Evolutionary conservation across 2,329 filamentous ascomycete species (phyloP).

Genomic region (Pestalotiopsis sp.): DNA sequence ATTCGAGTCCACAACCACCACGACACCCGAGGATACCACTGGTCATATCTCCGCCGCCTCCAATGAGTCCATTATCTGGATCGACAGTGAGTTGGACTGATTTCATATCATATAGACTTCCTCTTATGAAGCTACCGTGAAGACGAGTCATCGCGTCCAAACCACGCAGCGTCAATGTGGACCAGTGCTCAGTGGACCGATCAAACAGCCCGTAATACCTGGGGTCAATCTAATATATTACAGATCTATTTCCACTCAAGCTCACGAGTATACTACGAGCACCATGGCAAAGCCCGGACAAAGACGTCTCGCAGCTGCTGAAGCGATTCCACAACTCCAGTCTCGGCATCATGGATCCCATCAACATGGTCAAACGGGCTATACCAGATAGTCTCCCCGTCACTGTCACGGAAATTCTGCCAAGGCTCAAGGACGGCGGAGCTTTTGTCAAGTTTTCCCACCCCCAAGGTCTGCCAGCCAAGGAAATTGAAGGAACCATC

Average conservation of each 20-base stretch:
- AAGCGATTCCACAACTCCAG: slow-evolving; percentile 54
- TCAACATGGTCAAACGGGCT: slow-evolving; percentile 59
- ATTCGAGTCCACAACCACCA: slow-evolving; percentile 36
- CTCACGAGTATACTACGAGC: slow-evolving; percentile 54
- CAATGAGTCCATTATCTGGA: slow-evolving; percentile 84
- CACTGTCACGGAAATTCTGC: slow-evolving; percentile 79
- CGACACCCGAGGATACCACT: slow-evolving; percentile 63
- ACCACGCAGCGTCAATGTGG: background rate
- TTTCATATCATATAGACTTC: too few species aligned
- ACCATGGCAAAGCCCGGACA: slow-evolving; percentile 48
- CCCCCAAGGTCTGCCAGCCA: slow-evolving; percentile 42
- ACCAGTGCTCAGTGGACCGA: background rate
- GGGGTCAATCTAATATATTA: background rate
- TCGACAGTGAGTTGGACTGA: slow-evolving; percentile 70
- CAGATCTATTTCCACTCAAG: slow-evolving; percentile 83
- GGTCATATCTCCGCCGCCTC: slow-evolving; percentile 79
- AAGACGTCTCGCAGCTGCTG: slow-evolving; percentile 52
- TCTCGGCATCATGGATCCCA: slow-evolving; percentile 53
- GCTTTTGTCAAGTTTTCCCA: slow-evolving; percentile 71
- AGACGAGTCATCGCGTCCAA: background rate
- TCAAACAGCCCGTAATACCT: background rate
- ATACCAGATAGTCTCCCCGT: slow-evolving; percentile 65
- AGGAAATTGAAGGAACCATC: slow-evolving; percentile 64
- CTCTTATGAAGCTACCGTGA: background rate
- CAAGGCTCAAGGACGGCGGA: slow-evolving; percentile 87